A percentile compares a stretch with the other conserved stretches of the same genome.
Evolutionary conservation across 192 early-diverging fungal genomes (phyloP).

Genomic region (Podila verticillata): DNA sequence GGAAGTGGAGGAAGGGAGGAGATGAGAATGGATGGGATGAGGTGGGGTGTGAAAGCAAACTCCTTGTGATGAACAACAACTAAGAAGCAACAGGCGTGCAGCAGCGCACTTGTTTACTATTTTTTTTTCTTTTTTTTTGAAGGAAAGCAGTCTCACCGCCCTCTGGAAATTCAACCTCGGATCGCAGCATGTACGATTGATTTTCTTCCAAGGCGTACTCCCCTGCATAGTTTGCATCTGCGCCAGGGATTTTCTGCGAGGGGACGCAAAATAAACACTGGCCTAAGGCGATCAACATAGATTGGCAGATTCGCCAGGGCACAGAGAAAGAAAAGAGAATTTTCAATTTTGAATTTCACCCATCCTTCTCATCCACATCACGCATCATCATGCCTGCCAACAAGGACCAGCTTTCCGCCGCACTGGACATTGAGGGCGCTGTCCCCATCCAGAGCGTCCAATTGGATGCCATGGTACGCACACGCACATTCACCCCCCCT

Average conservation of each 20-base stretch:
- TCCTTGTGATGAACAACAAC: background rate
- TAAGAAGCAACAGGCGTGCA: conserved; percentile 3
- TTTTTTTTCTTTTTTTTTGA: conserved; percentile 4
- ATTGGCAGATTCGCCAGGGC: too few relatives aligned
- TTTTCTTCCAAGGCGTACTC: background rate
- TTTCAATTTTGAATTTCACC: background rate
- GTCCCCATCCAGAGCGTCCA: conserved; percentile 69
- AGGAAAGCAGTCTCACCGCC: too few relatives aligned
- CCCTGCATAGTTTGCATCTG: background rate
- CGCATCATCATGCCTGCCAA: conserved; percentile 42
- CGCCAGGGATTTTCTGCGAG: background rate
- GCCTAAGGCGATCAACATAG: too few relatives aligned
- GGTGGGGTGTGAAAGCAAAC: conserved; percentile 5
- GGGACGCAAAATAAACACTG: too few relatives aligned
- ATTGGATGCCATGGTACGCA: conserved; percentile 74
- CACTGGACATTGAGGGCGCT: conserved; percentile 69
- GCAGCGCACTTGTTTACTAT: conserved; percentile 3
- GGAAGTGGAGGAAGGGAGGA: background rate
- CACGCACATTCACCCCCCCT: background rate
- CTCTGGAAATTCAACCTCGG: too few relatives aligned
- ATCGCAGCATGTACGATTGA: background rate
- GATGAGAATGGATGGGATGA: background rate
- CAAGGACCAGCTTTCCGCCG: conserved; percentile 54
- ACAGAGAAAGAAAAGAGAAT: background rate
- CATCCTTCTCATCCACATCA: conserved; percentile 15